A percentile compares a stretch with the other conserved stretches of the same genome.
Evolutionary conservation across 2,329 filamentous ascomycete species (phyloP).

Genomic region (Fusarium citri): DNA sequence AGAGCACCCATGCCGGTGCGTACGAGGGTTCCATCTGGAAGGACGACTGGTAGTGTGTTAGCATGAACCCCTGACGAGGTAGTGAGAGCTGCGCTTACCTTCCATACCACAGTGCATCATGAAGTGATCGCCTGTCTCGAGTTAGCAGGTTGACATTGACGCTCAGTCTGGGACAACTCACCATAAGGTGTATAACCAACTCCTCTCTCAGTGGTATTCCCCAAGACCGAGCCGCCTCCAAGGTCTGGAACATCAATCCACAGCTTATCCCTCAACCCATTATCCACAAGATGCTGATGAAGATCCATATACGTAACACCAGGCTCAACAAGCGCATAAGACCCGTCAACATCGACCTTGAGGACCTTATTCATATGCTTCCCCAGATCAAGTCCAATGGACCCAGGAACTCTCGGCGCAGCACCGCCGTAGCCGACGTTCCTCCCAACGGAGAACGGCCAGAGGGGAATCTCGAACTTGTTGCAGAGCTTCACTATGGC

Average conservation of each 20-base stretch:
- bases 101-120: conserved; percentile 40
- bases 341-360: conserved; percentile 29
- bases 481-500: conserved; percentile 20
- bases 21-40: conserved; percentile 27
- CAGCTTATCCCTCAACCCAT: conserved; percentile 25
- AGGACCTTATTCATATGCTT: conserved; percentile 36
- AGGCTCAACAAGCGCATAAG: conserved; percentile 33
- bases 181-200: conserved; percentile 39
- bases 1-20: conserved; percentile 38
- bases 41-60: not conserved
- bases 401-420: conserved; percentile 30
- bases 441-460: conserved; percentile 38
- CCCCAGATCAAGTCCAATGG: conserved; percentile 18
- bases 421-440: conserved; percentile 36
- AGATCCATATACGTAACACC: conserved; percentile 31
- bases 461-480: conserved; percentile 31
- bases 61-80: rapidly evolving
- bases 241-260: conserved; percentile 39
- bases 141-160: not conserved
- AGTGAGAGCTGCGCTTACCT: not conserved
- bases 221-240: conserved; percentile 31
- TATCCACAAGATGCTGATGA: conserved; percentile 30
- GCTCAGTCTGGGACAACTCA: not conserved
- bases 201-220: conserved; percentile 32
- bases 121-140: conserved; percentile 16